Evolutionary conservation across 2,329 filamentous ascomycete species (phyloP), one percentile per base, ranked within the genome.

Genomic region (Cordyceps cicadae): DNA sequence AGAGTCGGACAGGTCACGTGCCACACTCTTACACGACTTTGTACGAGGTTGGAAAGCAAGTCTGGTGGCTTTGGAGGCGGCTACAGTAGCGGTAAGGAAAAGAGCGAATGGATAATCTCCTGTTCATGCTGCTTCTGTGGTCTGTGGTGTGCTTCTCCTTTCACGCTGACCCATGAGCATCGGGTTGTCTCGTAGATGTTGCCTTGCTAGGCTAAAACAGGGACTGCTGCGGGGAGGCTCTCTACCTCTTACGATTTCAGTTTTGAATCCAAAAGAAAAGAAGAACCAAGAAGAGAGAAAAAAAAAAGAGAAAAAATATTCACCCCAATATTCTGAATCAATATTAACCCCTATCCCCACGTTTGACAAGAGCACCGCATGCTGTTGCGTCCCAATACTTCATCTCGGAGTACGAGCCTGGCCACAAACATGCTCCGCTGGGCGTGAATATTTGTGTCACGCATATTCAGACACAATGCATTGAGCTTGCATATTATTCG

Each of bases 1-100:
- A 24, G 24, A 24, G 52, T 46, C 43, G 12, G 17, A 52, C 34
- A 8, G 34, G 46, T 61, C 59, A 61, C 59, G 59, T 61, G 59
- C 34, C 9, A 21, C 43, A 41, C 21, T 49, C 46, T 60, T 41
- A 60, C 50, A 56, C 49, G 55, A 26, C 17, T 24, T 29, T 24
- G 32, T 41, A 29, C 12, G 29, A 19, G 32, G 21, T 4, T 21
- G 39, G 15, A 46, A 26, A 32, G 19, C 4, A 26, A 26, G 12
- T 48, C n/a, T 34, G 7, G 11, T 8, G 2, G 8, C 19, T 14
- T 41, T 19, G 17, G 21, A 46, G 29, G 5, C 9, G 8, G 19
- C 8, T 24, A 4, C 24, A 24, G 24, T n/a, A 43, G 15, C 24
- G 34, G 46, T 15, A 12, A 49, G 24, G 8, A 11, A 29, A 9